phyloP scores from a whole-genome alignment of 2,329 filamentous ascomycete species.

The Fusarium sp. region DNA sequence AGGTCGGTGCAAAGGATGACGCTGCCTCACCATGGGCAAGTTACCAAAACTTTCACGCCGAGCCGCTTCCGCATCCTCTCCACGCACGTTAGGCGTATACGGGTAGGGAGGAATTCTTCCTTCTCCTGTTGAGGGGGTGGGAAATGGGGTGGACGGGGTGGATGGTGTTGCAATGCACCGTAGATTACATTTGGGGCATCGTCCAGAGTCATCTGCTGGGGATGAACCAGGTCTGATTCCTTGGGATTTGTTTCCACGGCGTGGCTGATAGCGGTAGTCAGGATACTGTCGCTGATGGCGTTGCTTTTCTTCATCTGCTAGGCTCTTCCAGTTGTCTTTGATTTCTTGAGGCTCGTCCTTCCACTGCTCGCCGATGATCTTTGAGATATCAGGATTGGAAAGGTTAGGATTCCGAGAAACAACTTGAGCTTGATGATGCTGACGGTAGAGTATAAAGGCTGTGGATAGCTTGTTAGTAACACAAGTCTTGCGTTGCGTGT shows the following conservation, averaged over 20 bases:
- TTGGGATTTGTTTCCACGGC: constrained; percentile 65
- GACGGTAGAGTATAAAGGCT: constrained; percentile 98
- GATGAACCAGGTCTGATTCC: constrained; percentile 52
- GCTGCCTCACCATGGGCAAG: constrained; percentile 42
- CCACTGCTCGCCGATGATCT: constrained; percentile 97
- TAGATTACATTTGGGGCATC: constrained; percentile 80
- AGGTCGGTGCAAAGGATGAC: constrained; percentile 43
- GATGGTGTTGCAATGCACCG: constrained; percentile 73
- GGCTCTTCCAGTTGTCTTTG: constrained; percentile 87
- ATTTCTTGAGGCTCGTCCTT: constrained; percentile 78
- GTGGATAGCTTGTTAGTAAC: constrained; percentile 50
- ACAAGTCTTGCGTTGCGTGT: background rate
- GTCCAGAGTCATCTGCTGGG: constrained; percentile 63
- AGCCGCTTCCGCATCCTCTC: constrained; percentile 44
- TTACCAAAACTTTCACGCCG: constrained; percentile 50
- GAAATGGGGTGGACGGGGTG: constrained; percentile 67
- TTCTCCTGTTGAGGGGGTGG: constrained; percentile 52
- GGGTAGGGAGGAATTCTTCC: constrained; percentile 42
- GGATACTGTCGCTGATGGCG: constrained; percentile 92
- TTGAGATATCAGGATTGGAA: constrained; percentile 95
- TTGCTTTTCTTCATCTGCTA: constrained; percentile 93
- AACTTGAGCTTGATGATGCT: constrained; percentile 88
- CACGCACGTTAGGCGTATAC: constrained; percentile 39
- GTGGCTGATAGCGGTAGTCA: constrained; percentile 93
- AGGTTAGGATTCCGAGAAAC: constrained; percentile 87